phyloP scores from a whole-genome alignment of 1,139 yeast species.

The Nakaseomyces uthaithaninus region DNA sequence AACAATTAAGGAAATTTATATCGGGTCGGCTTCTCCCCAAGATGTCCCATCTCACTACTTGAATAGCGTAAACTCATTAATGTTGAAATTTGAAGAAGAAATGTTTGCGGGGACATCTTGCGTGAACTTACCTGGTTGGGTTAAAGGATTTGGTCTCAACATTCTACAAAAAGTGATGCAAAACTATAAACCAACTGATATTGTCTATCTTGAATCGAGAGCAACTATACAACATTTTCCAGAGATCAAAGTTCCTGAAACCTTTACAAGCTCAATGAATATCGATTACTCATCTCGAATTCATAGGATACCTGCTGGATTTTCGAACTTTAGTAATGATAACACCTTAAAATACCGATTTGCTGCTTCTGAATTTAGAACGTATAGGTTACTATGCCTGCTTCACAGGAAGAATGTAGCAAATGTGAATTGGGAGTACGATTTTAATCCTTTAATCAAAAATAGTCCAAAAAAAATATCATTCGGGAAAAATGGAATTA shows the following conservation, averaged over 20 bases:
- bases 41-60: slow-evolving; percentile 57
- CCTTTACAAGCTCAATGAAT: slow-evolving; percentile 17
- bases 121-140: slow-evolving; percentile 89
- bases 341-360: slow-evolving; percentile 13
- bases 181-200: slow-evolving; percentile 45
- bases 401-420: slow-evolving; percentile 39
- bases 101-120: slow-evolving; percentile 41
- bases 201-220: slow-evolving; percentile 42
- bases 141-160: slow-evolving; percentile 78
- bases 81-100: slow-evolving; percentile 31
- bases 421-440: slow-evolving; percentile 29
- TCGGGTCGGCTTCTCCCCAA: slow-evolving; percentile 71
- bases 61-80: slow-evolving; percentile 39
- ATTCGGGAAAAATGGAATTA: slow-evolving; percentile 29
- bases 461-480: slow-evolving; percentile 45
- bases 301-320: slow-evolving; percentile 14
- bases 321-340: slow-evolving; percentile 4
- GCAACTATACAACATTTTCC: slow-evolving; percentile 23
- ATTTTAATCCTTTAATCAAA: slow-evolving; percentile 45
- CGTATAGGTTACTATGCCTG: slow-evolving; percentile 43
- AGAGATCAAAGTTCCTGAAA: slow-evolving; percentile 25
- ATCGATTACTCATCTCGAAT: slow-evolving; percentile 19
- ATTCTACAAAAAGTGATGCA: slow-evolving; percentile 45
- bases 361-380: slow-evolving; percentile 43
- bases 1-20: slow-evolving; percentile 38